Evolutionary conservation across 2,329 filamentous ascomycete species (phyloP).

Genomic region (Xylaria arbuscula): DNA sequence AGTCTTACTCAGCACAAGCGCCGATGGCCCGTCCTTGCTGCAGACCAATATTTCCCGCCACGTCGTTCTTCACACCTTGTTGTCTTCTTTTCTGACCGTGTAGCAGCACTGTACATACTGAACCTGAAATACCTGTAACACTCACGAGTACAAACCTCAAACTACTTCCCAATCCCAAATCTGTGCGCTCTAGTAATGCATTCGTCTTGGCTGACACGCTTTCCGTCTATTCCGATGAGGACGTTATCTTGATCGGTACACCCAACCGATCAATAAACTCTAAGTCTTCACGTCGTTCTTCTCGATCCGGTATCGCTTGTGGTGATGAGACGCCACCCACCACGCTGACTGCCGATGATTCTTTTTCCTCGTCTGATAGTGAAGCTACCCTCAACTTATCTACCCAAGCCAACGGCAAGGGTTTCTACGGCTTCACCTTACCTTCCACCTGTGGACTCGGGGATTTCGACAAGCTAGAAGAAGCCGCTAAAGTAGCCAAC

Average conservation of each 20-base stretch:
- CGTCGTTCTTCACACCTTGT: not conserved
- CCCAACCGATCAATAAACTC: slow-evolving; percentile 11
- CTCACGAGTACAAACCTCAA: slow-evolving; percentile 35
- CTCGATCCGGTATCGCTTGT: slow-evolving; percentile 1
- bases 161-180: slow-evolving; percentile 21
- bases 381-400: slow-evolving; percentile 16
- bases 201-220: not conserved
- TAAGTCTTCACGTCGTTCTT: slow-evolving; percentile 18
- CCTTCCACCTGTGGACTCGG: not conserved
- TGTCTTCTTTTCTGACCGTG: slow-evolving; percentile 13
- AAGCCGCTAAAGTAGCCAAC: not conserved
- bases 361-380: slow-evolving; percentile 17
- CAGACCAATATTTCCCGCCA: not conserved
- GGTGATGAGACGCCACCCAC: slow-evolving; percentile 31
- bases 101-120: slow-evolving; percentile 10
- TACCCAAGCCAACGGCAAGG: slow-evolving; percentile 7
- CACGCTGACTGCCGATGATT: slow-evolving; percentile 30
- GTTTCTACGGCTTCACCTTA: not conserved
- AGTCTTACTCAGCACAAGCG: slow-evolving; percentile 16
- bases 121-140: slow-evolving; percentile 7
- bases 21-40: not conserved
- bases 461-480: not conserved
- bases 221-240: slow-evolving; percentile 30
- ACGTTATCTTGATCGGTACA: slow-evolving; percentile 27
- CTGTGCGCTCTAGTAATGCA: slow-evolving; percentile 9